A percentile compares a stretch with the other conserved stretches of the same genome.
These are phyloP conservation scores for Dalechampia spathulata DNA, from an alignment of 441 rosid genomes.

Conservation along the genomic window DNA sequence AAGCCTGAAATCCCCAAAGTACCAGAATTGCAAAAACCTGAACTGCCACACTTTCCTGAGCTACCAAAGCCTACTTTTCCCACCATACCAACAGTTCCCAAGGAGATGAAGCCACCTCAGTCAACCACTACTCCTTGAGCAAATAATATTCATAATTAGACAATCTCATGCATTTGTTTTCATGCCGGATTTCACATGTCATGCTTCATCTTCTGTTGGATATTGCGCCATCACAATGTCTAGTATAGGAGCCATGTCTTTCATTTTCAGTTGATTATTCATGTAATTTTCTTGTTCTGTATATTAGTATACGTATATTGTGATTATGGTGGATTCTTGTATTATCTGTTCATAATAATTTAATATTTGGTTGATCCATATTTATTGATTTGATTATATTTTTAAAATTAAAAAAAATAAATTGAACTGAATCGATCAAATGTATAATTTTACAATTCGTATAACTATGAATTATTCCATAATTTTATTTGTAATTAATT, in stretches of 20 bases:
- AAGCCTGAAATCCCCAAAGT: conserved; percentile 11
- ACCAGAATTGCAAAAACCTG: background rate
- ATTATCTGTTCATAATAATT: background rate
- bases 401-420: no score
- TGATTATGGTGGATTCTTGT: background rate
- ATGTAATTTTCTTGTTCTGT: background rate
- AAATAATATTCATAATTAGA: background rate
- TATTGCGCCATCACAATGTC: background rate
- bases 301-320: background rate
- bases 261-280: background rate
- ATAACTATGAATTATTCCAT: no score
- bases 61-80: background rate
- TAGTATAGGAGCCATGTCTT: background rate
- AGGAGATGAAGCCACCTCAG: no score
- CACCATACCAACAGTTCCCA: background rate
- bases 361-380: no score
- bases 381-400: no score
- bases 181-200: background rate
- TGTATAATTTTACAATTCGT: no score
- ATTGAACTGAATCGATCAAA: no score
- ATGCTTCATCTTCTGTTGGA: background rate
- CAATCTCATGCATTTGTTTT: background rate
- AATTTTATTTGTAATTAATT: no score
- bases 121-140: no score
- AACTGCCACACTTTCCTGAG: background rate